phyloP scores from a whole-genome alignment of 805 yeast genomes.

The Ogataea minuta region DNA sequence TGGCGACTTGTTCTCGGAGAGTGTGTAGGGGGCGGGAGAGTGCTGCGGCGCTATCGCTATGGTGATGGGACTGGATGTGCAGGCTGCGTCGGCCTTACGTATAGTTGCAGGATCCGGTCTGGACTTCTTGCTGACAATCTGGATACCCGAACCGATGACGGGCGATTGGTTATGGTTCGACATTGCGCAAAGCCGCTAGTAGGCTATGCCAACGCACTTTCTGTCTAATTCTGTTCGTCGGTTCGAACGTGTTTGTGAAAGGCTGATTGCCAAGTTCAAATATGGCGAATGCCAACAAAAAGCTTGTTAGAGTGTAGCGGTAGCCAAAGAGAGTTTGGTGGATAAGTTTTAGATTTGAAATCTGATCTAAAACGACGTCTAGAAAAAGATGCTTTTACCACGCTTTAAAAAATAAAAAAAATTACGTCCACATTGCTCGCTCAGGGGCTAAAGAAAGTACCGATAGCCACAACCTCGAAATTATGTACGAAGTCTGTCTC shows the following conservation, averaged over 20 bases:
- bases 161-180: constrained; percentile 6
- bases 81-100: background rate
- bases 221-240: background rate
- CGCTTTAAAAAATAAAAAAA: background rate
- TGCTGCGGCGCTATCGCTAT: background rate
- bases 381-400: constrained; percentile 3
- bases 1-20: background rate
- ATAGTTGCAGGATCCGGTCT: constrained; percentile 2
- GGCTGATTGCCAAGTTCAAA: too few relatives aligned
- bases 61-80: background rate
- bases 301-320: too few relatives aligned
- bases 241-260: too few relatives aligned
- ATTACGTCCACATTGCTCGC: background rate
- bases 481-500: too few relatives aligned
- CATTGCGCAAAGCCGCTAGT: constrained; percentile 4
- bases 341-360: background rate
- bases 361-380: background rate
- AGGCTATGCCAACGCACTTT: background rate
- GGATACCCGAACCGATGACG: background rate
- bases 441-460: background rate
- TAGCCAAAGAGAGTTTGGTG: background rate
- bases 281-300: too few relatives aligned
- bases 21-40: background rate
- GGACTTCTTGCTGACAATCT: constrained; percentile 1
- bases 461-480: background rate